A percentile compares a stretch with the other conserved stretches of the same genome.
phyloP scores from a whole-genome alignment of 345 rosid species.

The Moricandia moricandioides region DNA sequence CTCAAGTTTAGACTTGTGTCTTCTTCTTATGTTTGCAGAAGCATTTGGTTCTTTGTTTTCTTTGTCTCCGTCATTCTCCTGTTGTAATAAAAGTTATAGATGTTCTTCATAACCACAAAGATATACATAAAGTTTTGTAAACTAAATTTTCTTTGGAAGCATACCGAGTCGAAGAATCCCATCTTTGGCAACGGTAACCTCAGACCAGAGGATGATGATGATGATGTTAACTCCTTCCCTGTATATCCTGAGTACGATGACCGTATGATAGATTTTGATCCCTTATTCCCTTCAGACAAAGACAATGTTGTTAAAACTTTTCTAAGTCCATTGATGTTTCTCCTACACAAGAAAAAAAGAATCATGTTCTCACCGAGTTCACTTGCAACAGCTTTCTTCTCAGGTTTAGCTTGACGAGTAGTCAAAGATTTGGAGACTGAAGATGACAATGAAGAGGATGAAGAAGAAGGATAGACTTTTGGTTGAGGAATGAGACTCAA shows the following conservation, averaged over 20 bases:
- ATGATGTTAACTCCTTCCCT: conserved; percentile 6
- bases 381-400: conserved; percentile 12
- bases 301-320: not conserved
- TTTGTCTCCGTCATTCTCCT: conserved; percentile 24
- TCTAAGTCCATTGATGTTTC: not conserved
- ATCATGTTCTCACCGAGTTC: conserved; percentile 18
- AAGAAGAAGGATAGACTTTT: not conserved
- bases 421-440: conserved; percentile 15
- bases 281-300: conserved; percentile 8
- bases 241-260: conserved; percentile 8
- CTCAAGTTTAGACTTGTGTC: conserved; percentile 18
- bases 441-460: not conserved
- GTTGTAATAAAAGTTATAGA: not conserved
- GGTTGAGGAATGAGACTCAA: conserved; percentile 28
- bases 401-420: conserved; percentile 21
- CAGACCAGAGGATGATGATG: conserved; percentile 24
- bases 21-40: conserved; percentile 6
- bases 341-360: not conserved
- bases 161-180: conserved; percentile 31
- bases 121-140: not conserved
- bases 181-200: conserved; percentile 19
- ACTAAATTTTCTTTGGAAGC: not conserved
- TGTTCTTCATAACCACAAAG: not conserved
- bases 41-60: conserved; percentile 21
- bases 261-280: conserved; percentile 17